Percentiles rank a stretch among this genome's conserved stretches.
Evolutionary conservation across 2,329 filamentous ascomycete genomes (phyloP).

Genomic region (Dactylellina cionopaga): DNA sequence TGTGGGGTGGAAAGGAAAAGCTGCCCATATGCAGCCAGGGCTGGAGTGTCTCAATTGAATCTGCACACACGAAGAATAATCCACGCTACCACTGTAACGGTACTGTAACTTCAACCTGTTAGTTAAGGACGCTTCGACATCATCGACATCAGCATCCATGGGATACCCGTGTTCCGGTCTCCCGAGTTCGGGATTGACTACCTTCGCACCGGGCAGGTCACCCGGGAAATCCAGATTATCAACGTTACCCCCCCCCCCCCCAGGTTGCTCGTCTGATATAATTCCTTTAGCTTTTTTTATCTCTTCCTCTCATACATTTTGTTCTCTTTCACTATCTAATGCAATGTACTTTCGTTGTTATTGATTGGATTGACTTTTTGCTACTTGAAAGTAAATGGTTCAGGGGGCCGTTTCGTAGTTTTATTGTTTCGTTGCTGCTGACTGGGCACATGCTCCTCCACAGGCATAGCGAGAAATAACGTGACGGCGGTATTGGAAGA

Average conservation of each 20-base stretch:
- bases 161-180: conserved; percentile 19
- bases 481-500: conserved; percentile 6
- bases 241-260: no score
- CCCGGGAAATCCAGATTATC: conserved; percentile 12
- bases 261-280: no score
- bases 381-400: no score
- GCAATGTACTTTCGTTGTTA: not conserved
- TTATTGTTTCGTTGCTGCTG: not conserved
- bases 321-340: not conserved
- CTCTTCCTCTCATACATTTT: not conserved
- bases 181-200: conserved; percentile 13
- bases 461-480: conserved; percentile 1
- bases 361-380: no score
- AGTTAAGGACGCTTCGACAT: conserved; percentile 19
- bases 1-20: conserved; percentile 49
- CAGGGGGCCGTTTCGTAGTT: not conserved
- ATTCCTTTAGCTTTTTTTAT: no score
- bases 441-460: conserved; percentile 4
- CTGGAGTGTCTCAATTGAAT: conserved; percentile 43
- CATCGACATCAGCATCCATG: conserved; percentile 30
- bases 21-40: conserved; percentile 46
- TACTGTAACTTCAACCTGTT: conserved; percentile 33
- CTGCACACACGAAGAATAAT: conserved; percentile 35
- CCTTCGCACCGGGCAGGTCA: not conserved
- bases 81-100: conserved; percentile 44